These are phyloP conservation scores for Beta lomatogona DNA, from an alignment of 179 eudicot species.

Conservation along the genomic window DNA sequence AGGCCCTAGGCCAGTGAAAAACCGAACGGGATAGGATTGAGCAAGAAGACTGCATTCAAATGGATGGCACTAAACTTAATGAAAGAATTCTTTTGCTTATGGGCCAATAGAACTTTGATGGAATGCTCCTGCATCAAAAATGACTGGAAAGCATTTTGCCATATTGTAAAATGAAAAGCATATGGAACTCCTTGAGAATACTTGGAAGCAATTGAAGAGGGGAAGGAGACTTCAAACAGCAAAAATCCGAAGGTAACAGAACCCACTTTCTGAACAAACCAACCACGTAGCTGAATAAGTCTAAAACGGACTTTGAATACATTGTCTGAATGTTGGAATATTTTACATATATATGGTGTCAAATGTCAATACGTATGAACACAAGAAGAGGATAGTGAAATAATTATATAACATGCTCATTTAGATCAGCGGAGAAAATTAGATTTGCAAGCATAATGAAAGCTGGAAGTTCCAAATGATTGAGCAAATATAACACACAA, in stretches of 20 bases:
- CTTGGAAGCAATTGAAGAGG: neutral
- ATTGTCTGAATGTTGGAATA: neutral
- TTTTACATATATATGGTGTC: neutral
- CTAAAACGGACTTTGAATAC: neutral
- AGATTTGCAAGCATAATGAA: neutral
- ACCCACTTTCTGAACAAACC: neutral
- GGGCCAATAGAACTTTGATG: neutral
- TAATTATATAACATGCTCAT: neutral
- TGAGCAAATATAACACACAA: constrained; percentile 14
- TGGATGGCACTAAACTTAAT: neutral
- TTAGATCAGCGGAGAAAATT: neutral
- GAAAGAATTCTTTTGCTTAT: no score
- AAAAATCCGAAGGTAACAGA: neutral
- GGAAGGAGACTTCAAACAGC: neutral
- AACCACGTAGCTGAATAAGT: neutral
- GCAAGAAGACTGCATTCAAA: neutral
- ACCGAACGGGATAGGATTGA: neutral
- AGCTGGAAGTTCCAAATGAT: neutral
- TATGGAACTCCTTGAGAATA: neutral
- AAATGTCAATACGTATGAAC: neutral
- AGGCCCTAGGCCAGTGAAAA: neutral
- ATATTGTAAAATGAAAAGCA: neutral
- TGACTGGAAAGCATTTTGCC: neutral
- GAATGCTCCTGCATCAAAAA: neutral
- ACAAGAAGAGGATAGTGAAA: neutral